phyloP scores from a whole-genome alignment of 2,329 filamentous ascomycete genomes.

The Colletotrichum godetiae region DNA sequence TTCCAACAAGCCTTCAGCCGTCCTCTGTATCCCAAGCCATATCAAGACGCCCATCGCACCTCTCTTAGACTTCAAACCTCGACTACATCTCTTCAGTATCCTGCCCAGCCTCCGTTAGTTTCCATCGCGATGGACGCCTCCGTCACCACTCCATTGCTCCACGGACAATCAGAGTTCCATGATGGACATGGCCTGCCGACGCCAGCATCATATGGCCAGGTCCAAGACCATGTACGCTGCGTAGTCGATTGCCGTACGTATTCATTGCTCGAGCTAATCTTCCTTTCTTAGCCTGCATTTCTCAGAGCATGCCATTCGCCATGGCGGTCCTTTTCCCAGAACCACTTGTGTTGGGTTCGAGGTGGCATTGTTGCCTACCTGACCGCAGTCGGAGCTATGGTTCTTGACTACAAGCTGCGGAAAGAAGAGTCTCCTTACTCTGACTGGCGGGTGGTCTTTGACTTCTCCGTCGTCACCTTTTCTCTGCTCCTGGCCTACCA shows the following conservation, averaged over 20 bases:
- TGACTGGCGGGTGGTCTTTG: conserved; percentile 57
- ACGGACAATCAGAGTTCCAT: conserved; percentile 11
- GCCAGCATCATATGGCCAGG: conserved; percentile 33
- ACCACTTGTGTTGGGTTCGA: conserved; percentile 56
- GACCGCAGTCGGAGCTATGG: conserved; percentile 52
- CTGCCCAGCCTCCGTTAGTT: background rate
- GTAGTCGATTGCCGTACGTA: background rate
- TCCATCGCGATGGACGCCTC: conserved; percentile 26
- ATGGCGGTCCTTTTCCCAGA: conserved; percentile 60
- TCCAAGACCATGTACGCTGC: conserved; percentile 45
- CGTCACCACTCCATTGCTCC: conserved; percentile 37
- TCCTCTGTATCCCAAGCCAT: background rate
- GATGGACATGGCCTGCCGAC: conserved; percentile 26
- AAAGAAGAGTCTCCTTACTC: conserved; percentile 49
- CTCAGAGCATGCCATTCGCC: conserved; percentile 64
- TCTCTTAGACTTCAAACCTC: background rate
- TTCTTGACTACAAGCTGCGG: conserved; percentile 58
- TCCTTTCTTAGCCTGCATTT: conserved; percentile 57
- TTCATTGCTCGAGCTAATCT: conserved; percentile 27
- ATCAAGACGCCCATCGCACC: background rate
- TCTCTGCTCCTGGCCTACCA: conserved; percentile 58
- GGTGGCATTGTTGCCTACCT: conserved; percentile 56
- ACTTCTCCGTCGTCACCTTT: conserved; percentile 60
- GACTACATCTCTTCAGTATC: conserved; percentile 16
- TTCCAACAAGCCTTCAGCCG: background rate